phyloP scores from a whole-genome alignment of 129 eudicot genomes.

The Rutidosis leptorrhynchoides region DNA sequence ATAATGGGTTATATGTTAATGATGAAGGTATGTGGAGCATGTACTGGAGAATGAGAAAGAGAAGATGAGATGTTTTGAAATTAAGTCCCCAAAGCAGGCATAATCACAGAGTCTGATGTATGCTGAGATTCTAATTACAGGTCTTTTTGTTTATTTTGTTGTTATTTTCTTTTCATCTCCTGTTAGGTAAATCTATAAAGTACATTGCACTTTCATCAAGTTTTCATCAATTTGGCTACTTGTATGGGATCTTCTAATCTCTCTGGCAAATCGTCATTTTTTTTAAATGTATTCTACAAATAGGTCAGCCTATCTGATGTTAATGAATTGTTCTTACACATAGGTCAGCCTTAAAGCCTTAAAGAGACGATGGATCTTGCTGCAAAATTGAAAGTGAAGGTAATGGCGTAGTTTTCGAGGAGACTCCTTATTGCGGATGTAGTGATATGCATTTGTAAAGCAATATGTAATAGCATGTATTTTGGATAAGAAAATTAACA shows the following conservation, averaged over 20 bases:
- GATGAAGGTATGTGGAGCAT: conserved; percentile 88
- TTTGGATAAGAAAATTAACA: too few relatives aligned
- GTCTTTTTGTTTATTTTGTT: conserved; percentile 77
- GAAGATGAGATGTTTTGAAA: conserved; percentile 82
- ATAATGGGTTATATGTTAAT: background rate
- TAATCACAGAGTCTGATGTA: conserved; percentile 76
- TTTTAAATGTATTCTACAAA: background rate
- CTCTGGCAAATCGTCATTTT: background rate
- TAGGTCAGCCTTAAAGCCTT: too few relatives aligned
- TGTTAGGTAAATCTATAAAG: conserved; percentile 46
- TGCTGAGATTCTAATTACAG: conserved; percentile 89
- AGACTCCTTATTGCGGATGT: too few relatives aligned
- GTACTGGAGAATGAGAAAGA: conserved; percentile 71
- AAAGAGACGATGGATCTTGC: too few relatives aligned
- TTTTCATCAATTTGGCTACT: background rate
- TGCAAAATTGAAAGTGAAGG: too few relatives aligned
- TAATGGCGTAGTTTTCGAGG: too few relatives aligned
- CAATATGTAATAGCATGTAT: too few relatives aligned
- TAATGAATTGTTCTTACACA: too few relatives aligned
- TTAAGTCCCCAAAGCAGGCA: conserved; percentile 59
- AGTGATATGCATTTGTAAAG: too few relatives aligned
- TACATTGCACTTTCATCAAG: background rate
- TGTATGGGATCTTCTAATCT: background rate
- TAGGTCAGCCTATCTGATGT: too few relatives aligned
- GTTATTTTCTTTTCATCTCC: conserved; percentile 94